These are phyloP conservation scores for Metschnikowia baotianmanensis DNA, from an alignment of 805 yeast genomes.

Conservation along the genomic window DNA sequence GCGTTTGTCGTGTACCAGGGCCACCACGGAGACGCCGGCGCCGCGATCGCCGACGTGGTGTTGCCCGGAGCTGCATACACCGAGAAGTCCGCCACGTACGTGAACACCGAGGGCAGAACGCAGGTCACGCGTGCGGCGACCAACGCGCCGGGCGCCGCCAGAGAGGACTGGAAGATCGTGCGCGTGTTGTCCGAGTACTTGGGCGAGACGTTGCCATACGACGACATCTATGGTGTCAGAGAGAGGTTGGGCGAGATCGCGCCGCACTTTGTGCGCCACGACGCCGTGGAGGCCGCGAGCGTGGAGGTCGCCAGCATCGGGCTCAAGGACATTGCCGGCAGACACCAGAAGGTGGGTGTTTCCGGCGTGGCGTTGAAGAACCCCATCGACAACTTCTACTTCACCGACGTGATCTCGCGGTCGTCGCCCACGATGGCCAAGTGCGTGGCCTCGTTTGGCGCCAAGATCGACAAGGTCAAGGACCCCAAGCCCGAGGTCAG, in stretches of 20 bases:
- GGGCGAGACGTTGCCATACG: slow-evolving; percentile 70
- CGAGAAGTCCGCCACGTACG: slow-evolving; percentile 80
- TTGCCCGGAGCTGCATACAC: slow-evolving; percentile 89
- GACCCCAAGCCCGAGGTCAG: slow-evolving; percentile 47
- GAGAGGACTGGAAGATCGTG: slow-evolving; percentile 88
- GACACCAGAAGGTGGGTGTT: slow-evolving; percentile 34
- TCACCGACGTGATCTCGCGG: slow-evolving; percentile 84
- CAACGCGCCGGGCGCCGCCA: slow-evolving; percentile 83
- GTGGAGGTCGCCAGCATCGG: slow-evolving; percentile 57
- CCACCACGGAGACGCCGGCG: slow-evolving; percentile 89
- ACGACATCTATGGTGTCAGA: slow-evolving; percentile 65
- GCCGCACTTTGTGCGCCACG: slow-evolving; percentile 76
- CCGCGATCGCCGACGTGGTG: slow-evolving; percentile 82
- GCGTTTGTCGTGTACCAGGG: slow-evolving; percentile 90
- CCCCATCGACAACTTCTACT: slow-evolving; percentile 80
- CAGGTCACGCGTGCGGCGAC: slow-evolving; percentile 85
- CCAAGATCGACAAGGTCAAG: slow-evolving; percentile 56
- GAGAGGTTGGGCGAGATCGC: slow-evolving; percentile 72
- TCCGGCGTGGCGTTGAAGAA: slow-evolving; percentile 53
- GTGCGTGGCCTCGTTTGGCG: slow-evolving; percentile 72
- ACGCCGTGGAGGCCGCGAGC: slow-evolving; percentile 67
- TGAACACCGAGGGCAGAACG: slow-evolving; percentile 87
- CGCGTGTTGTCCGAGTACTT: slow-evolving; percentile 81
- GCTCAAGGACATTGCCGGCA: slow-evolving; percentile 41
- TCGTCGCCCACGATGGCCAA: slow-evolving; percentile 89